These are phyloP conservation scores for Rhodofomes roseus DNA, from an alignment of 1,284 basidiomycete genomes.

Conservation along the genomic window DNA sequence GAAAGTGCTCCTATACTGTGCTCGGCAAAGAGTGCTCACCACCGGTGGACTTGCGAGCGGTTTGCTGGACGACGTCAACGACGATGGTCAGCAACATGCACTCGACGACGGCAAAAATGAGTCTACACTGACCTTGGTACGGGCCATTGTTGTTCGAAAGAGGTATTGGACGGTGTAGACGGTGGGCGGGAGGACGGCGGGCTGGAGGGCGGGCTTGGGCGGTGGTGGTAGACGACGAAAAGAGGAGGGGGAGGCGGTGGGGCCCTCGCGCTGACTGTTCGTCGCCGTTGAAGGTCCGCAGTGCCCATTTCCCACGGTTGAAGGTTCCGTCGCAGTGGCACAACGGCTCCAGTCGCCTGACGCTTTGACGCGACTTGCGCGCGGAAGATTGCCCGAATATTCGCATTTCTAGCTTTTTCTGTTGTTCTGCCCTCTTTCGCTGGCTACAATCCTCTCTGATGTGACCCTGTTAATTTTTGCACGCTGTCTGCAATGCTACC, in stretches of 20 bases:
- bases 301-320: slow-evolving; percentile 28
- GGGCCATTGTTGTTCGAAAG: slow-evolving; percentile 52
- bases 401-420: slow-evolving; percentile 6
- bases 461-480: not conserved
- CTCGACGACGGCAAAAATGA: slow-evolving; percentile 17
- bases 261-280: slow-evolving; percentile 19
- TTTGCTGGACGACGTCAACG: slow-evolving; percentile 54
- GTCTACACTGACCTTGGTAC: slow-evolving; percentile 57
- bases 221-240: slow-evolving; percentile 38
- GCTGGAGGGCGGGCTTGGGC: slow-evolving; percentile 27
- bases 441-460: not conserved
- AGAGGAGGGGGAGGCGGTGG: slow-evolving; percentile 21
- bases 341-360: slow-evolving; percentile 20
- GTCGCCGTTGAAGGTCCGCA: slow-evolving; percentile 28
- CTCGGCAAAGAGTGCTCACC: slow-evolving; percentile 39
- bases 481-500: not conserved
- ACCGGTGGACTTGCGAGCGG: slow-evolving; percentile 81
- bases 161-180: slow-evolving; percentile 25
- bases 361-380: slow-evolving; percentile 22
- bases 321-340: slow-evolving; percentile 21
- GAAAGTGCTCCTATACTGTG: not conserved
- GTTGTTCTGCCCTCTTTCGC: not conserved
- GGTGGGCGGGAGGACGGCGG: slow-evolving; percentile 11
- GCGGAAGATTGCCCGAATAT: slow-evolving; percentile 17
- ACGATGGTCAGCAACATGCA: slow-evolving; percentile 22